Conservation (phyloP, 108 stramenopile genomes). For the Mediolabrus comicus region DNA sequence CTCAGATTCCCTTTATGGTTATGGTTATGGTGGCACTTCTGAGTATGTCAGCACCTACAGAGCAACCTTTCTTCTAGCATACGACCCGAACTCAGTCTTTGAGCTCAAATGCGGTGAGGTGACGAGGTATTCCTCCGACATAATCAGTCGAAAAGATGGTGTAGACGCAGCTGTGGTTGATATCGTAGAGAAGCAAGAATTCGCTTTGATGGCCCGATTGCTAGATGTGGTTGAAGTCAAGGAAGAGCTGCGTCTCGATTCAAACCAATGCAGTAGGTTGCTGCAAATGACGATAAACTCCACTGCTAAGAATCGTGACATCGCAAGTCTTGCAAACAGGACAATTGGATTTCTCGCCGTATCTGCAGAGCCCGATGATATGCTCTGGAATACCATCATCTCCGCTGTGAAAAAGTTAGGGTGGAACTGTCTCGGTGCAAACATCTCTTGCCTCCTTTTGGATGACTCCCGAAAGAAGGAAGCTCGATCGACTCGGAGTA, state of each 20-base stretch:
- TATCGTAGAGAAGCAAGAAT: not conserved
- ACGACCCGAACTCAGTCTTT: not conserved
- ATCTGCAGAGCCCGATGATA: not conserved
- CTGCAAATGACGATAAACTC: not conserved
- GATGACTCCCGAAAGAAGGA: not conserved
- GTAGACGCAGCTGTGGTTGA: not conserved
- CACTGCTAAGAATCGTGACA: not conserved
- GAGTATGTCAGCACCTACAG: not conserved
- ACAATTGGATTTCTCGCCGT: not conserved
- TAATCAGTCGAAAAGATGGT: not conserved
- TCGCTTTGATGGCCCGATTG: not conserved
- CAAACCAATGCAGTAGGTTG: not conserved
- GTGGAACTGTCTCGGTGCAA: not conserved
- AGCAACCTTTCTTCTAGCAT: not conserved
- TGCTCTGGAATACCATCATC: not conserved
- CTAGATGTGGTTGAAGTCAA: not conserved
- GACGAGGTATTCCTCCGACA: not conserved
- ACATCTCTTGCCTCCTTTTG: not conserved
- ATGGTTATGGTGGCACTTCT: not conserved
- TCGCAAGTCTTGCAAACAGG: not conserved
- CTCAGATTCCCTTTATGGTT: no score
- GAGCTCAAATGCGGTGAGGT: not conserved
- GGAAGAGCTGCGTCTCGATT: not conserved
- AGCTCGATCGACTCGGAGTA: not conserved
- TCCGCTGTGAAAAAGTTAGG: not conserved